phyloP scores from a whole-genome alignment of 768 basidiomycete species.

The Punctularia strigosozonata region DNA sequence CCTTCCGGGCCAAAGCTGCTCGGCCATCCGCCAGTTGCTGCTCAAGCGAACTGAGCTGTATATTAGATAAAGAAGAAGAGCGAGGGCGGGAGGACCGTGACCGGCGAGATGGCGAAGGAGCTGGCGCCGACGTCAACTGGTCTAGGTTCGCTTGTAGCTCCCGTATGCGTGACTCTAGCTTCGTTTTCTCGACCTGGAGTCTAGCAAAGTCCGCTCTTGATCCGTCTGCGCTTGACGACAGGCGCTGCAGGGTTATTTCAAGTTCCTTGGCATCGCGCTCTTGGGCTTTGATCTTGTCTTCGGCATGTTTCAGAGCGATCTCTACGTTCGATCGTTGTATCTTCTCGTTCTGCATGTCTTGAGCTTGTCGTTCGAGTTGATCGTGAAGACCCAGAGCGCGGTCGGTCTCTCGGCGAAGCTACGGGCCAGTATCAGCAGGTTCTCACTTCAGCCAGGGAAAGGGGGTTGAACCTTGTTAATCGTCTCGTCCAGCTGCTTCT shows the following conservation, averaged over 20 bases:
- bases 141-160: slow-evolving; percentile 39
- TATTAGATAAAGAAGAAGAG: slow-evolving; percentile 47
- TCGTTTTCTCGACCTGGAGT: slow-evolving; percentile 45
- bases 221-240: slow-evolving; percentile 42
- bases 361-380: slow-evolving; percentile 33
- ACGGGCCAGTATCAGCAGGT: neutral
- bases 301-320: slow-evolving; percentile 31
- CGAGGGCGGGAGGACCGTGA: slow-evolving; percentile 28
- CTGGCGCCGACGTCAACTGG: slow-evolving; percentile 21
- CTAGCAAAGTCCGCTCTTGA: slow-evolving; percentile 23
- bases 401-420: slow-evolving; percentile 49
- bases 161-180: slow-evolving; percentile 42
- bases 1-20: slow-evolving; percentile 30
- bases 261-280: slow-evolving; percentile 41
- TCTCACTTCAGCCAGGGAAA: slow-evolving; percentile 1
- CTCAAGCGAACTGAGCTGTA: slow-evolving; percentile 39
- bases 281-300: slow-evolving; percentile 39
- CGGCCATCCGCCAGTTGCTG: slow-evolving; percentile 41
- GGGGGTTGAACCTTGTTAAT: slow-evolving; percentile 24
- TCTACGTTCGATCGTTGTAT: slow-evolving; percentile 40
- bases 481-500: slow-evolving; percentile 21
- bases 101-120: slow-evolving; percentile 23
- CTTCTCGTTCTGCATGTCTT: slow-evolving; percentile 46
- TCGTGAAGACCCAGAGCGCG: slow-evolving; percentile 44
- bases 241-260: slow-evolving; percentile 39